A percentile compares a stretch with the other conserved stretches of the same genome.
phyloP scores from a whole-genome alignment of 163 green algal species.

The Volvox carteri region DNA sequence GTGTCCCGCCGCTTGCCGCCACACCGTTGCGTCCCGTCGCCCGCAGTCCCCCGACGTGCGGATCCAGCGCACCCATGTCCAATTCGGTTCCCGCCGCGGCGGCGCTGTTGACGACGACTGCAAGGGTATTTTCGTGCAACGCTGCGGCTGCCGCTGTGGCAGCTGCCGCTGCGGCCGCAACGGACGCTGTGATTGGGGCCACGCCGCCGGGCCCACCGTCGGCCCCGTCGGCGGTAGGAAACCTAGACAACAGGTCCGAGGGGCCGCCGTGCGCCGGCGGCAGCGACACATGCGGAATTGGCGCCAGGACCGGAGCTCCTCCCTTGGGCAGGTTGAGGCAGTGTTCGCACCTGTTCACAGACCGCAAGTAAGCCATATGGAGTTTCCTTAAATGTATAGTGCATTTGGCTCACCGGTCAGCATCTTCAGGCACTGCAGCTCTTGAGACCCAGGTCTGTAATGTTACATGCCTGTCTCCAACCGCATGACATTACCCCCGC shows the following conservation, averaged over 20 bases:
- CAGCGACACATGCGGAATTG: background rate
- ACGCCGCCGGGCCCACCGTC: background rate
- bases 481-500: no score
- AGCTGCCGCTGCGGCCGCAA: background rate
- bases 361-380: background rate
- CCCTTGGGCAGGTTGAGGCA: slow-evolving; percentile 61
- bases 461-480: no score
- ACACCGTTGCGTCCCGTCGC: background rate
- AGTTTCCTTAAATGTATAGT: no score
- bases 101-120: background rate
- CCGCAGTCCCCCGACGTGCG: background rate
- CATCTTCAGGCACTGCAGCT: no score
- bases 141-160: background rate
- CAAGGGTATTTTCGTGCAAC: background rate
- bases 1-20: background rate
- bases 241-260: background rate
- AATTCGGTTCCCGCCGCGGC: no score
- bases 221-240: background rate
- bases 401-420: no score
- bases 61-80: slow-evolving; percentile 8
- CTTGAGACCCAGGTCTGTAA: no score
- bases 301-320: background rate
- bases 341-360: slow-evolving; percentile 56
- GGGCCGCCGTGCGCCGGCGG: background rate
- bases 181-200: no score